Evolutionary conservation across 148 eudicot species (phyloP).

Genomic region (Chenopodium formosanum): DNA sequence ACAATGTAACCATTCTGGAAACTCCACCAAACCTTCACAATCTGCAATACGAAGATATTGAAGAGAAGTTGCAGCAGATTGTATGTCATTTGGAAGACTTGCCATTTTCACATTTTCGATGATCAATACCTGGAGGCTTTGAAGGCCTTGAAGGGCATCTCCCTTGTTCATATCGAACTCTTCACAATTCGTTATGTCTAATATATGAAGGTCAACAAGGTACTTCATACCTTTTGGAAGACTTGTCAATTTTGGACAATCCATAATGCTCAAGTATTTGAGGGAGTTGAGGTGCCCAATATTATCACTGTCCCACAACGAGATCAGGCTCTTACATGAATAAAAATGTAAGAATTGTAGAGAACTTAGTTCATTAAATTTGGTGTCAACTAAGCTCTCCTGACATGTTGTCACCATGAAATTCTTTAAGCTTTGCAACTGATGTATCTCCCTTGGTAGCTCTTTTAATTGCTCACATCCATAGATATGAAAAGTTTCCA

Average conservation of each 20-base stretch:
- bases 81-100: slow-evolving; percentile 26
- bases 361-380: slow-evolving; percentile 22
- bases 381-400: slow-evolving; percentile 16
- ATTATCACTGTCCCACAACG: slow-evolving; percentile 30
- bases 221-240: slow-evolving; percentile 33
- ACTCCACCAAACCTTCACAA: slow-evolving; percentile 25
- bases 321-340: slow-evolving; percentile 21
- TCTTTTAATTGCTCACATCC: slow-evolving; percentile 36
- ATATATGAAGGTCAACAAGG: slow-evolving; percentile 31
- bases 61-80: slow-evolving; percentile 25
- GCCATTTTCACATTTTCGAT: slow-evolving; percentile 29
- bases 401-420: slow-evolving; percentile 34
- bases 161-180: slow-evolving; percentile 35
- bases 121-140: slow-evolving; percentile 25
- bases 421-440: slow-evolving; percentile 32
- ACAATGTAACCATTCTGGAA: slow-evolving; percentile 33
- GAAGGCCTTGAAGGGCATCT: slow-evolving; percentile 38
- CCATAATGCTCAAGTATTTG: slow-evolving; percentile 22
- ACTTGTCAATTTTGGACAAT: slow-evolving; percentile 38
- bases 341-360: slow-evolving; percentile 25
- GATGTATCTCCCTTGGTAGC: slow-evolving; percentile 33
- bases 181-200: slow-evolving; percentile 37
- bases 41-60: slow-evolving; percentile 23
- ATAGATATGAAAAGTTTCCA: slow-evolving; percentile 29
- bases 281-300: slow-evolving; percentile 33